These are phyloP conservation scores for Zymoseptoria ardabiliae DNA, from an alignment of 2,329 filamentous ascomycete species.

Conservation along the genomic window DNA sequence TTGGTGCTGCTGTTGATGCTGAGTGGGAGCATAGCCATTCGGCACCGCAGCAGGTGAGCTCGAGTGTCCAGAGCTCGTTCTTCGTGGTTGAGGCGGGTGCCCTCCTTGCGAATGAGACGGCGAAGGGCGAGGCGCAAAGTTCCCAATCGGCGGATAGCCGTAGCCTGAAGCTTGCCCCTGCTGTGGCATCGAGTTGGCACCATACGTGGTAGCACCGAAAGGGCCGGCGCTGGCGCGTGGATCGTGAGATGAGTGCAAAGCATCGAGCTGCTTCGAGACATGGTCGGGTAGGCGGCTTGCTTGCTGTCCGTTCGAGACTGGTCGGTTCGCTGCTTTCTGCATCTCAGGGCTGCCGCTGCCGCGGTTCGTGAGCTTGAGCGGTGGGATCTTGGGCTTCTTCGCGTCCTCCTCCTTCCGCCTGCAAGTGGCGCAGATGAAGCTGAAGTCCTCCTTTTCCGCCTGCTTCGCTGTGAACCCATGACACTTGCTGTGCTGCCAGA, in stretches of 20 bases:
- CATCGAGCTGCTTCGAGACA: conserved; percentile 23
- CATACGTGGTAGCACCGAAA: conserved; percentile 30
- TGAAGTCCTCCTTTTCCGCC: conserved; percentile 78
- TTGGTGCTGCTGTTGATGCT: conserved; percentile 27
- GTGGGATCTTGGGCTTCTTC: conserved; percentile 54
- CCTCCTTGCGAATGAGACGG: conserved; percentile 26
- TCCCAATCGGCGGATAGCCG: conserved; percentile 23
- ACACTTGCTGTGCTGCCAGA: conserved; percentile 96
- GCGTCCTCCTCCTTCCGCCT: conserved; percentile 58
- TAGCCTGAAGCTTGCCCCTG: conserved; percentile 37
- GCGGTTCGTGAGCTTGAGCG: conserved; percentile 47
- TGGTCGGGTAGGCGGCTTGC: conserved; percentile 17
- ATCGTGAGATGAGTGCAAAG: conserved; percentile 6
- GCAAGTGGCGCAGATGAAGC: conserved; percentile 77
- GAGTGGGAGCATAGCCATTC: conserved; percentile 18
- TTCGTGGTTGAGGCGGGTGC: conserved; percentile 19
- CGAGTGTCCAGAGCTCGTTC: conserved; percentile 13
- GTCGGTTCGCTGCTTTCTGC: conserved; percentile 15
- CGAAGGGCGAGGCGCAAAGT: conserved; percentile 22
- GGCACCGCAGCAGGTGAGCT: conserved; percentile 12
- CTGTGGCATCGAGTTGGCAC: conserved; percentile 37
- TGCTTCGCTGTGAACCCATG: conserved; percentile 70
- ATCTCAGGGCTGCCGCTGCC: conserved; percentile 19
- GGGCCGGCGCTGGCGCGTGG: conserved; percentile 13
- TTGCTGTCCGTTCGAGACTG: conserved; percentile 12